A percentile compares a stretch with the other conserved stretches of the same genome.
These are phyloP conservation scores for Pleurotus cornucopiae DNA, from an alignment of 768 basidiomycete genomes.

Conservation along the genomic window DNA sequence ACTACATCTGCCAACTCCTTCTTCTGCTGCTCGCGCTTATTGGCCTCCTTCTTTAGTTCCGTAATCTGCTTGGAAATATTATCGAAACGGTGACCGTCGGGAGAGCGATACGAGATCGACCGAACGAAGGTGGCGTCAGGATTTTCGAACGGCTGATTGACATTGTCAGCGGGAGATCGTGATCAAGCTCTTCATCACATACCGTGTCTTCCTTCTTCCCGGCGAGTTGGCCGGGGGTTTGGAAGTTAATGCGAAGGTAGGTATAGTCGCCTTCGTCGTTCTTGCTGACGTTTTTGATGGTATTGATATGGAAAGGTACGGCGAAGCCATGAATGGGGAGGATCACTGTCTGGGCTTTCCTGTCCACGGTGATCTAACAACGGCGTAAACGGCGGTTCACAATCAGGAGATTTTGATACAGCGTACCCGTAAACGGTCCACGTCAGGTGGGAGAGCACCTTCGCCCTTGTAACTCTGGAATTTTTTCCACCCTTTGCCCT, in stretches of 20 bases:
- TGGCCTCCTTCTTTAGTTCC: slow-evolving; percentile 93
- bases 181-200: slow-evolving; percentile 9
- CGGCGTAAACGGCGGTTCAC: neutral
- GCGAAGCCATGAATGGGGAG: slow-evolving; percentile 93
- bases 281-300: slow-evolving; percentile 97
- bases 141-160: slow-evolving; percentile 84
- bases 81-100: slow-evolving; percentile 87
- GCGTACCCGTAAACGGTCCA: slow-evolving; percentile 69
- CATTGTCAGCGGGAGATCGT: neutral
- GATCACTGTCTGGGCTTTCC: slow-evolving; percentile 84
- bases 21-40: slow-evolving; percentile 95
- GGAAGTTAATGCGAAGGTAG: slow-evolving; percentile 95
- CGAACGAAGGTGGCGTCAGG: slow-evolving; percentile 95
- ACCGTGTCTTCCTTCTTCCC: slow-evolving; percentile 99
- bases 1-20: slow-evolving; percentile 98
- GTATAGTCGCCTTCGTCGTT: slow-evolving; percentile 95
- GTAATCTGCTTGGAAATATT: slow-evolving; percentile 88
- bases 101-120: slow-evolving; percentile 89
- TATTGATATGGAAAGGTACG: slow-evolving; percentile 97
- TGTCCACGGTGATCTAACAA: slow-evolving; percentile 82
- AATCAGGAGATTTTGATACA: neutral
- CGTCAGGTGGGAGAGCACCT: slow-evolving; percentile 80
- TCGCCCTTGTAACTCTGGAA: slow-evolving; percentile 98
- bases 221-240: slow-evolving; percentile 94
- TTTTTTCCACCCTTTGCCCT: slow-evolving; percentile 91